Base-by-base conservation (phyloP, 208 protist genomes). In the Trypanosoma boissoni region DNA sequence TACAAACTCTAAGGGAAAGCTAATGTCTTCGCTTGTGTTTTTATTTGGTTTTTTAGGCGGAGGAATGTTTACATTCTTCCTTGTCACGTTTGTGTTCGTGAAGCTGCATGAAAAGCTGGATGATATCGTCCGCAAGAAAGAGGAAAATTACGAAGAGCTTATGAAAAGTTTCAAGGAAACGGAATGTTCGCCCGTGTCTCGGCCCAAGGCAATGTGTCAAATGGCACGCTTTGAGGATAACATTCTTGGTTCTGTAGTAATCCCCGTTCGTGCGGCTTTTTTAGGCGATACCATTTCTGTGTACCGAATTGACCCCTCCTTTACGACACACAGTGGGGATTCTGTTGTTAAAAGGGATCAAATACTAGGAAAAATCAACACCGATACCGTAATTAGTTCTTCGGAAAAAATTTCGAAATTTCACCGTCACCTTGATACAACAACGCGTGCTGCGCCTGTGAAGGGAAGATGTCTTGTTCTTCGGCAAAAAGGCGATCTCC, bases 351-450 rank as follows among this genome's bases (percentile, higher is more conserved):
- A 60, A 41, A 23, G 29, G 21, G 81, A 94, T 58, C 69, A 80
- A 21, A 55, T 92, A 42, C 74, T 94, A 16, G 80, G 79, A 12
- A 85, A 81, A 58, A 86, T 94, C 42, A 88, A 84, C 55, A 59
- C 64, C 20, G 42, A 60, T 43, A 84, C 81, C 42, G 74, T 91
- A 24, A 45, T 51, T 0, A 75, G 68, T 42, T 52, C 51, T 7
- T 48, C 44, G 6, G 49, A 75, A 63, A 84, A 80, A 36, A 70
- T 94, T 31, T 88, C 78, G 2, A 83, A 85, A 50, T 94, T 85
- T 58, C 87, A 94, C 57, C 80, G 87, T 3, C 87, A 94, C 51
- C 42, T 61, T 26, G 80, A 90, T 60, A 72, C 52, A 5, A 63
- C 46, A 43, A 72, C 67, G 20, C 83, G 81, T 16, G 72, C 72